Evolutionary conservation across 495 filamentous ascomycete species (phyloP), one percentile per base, ranked within the genome.

Genomic region (Xanthoparmelia taractica): DNA sequence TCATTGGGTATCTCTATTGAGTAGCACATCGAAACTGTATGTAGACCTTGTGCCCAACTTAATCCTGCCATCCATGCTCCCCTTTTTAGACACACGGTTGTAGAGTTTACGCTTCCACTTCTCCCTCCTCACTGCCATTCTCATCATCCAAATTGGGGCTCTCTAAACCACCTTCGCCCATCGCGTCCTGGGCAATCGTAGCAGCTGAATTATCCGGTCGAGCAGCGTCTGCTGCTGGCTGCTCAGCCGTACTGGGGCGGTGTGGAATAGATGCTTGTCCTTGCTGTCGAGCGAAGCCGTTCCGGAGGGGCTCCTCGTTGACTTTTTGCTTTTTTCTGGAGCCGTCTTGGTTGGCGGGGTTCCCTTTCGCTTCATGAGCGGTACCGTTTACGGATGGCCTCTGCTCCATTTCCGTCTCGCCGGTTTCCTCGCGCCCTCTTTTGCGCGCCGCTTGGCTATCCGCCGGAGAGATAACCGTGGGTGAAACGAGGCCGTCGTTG

Each of bases 41-140:
- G 15, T n/a, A n/a, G n/a, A n/a, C n/a, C n/a, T 13, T 34, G 23
- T 18, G 34, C 43, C 33, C 20, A 17, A 18, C 15, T n/a, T 5
- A 37, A 11, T 17, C 15, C 23, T 41, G 27, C 45, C 17, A 33
- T 20, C 15, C 25, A 29, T 54, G 20, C 23, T 4, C 11, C 37
- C 57, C 17, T n/a, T n/a, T n/a, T 37, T 37, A 37, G 5, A 8
- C 6, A 61, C 8, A 13, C n/a, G n/a, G n/a, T n/a, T n/a, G 29
- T 12, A 17, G 12, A 12, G 8, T 58, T 68, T 38, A 69, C 27
- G 67, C 48, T 45, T 67, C 65, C 7, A 69, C 59, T 58, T 69
- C 68, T 33, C 68, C 68, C 45, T 69, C 68, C 58, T 69, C 68
- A 41, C 50, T 54, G 29, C 62, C 64, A 34, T 63, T 63, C n/a